Percentiles rank a stretch among this genome's conserved stretches.
Conservation (phyloP, 768 basidiomycete species). For the Termitomyces sp. region DNA sequence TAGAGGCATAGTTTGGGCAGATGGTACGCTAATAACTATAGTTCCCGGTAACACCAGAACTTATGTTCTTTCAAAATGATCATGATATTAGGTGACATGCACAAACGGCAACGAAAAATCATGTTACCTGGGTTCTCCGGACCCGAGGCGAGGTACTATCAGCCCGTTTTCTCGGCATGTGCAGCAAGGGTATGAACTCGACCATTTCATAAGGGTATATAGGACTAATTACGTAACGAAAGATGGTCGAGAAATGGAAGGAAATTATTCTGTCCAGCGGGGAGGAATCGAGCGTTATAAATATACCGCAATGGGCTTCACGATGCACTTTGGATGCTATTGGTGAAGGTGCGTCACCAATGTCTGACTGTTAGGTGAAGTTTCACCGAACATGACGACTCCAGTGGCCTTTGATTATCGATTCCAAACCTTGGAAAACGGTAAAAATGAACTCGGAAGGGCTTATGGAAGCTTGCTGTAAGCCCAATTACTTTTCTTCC, state of each 20-base stretch:
- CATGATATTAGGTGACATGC: slow-evolving; percentile 26
- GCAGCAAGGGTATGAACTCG: slow-evolving; percentile 24
- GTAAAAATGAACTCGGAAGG: slow-evolving; percentile 30
- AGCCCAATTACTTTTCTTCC: slow-evolving; percentile 9
- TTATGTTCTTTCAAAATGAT: background rate
- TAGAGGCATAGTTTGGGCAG: slow-evolving; percentile 34
- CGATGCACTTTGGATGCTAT: slow-evolving; percentile 48
- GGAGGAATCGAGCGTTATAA: slow-evolving; percentile 25
- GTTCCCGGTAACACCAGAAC: background rate
- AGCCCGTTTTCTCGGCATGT: slow-evolving; percentile 35
- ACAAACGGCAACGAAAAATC: slow-evolving; percentile 43
- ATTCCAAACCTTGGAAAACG: slow-evolving; percentile 36
- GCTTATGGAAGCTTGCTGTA: slow-evolving; percentile 35
- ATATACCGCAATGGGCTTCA: slow-evolving; percentile 36
- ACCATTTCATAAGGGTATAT: slow-evolving; percentile 4
- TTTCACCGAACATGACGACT: background rate
- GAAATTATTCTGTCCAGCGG: slow-evolving; percentile 26
- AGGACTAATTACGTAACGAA: slow-evolving; percentile 5
- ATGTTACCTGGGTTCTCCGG: slow-evolving; percentile 45
- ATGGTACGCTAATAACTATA: slow-evolving; percentile 26
- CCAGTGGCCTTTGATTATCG: slow-evolving; percentile 48
- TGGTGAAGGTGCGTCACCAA: slow-evolving; percentile 34
- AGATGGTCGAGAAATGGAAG: slow-evolving; percentile 38
- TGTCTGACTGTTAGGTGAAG: no score
- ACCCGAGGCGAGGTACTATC: slow-evolving; percentile 38